Conservation (phyloP, 257 asterid genomes). For the Gentiana dahurica region DNA sequence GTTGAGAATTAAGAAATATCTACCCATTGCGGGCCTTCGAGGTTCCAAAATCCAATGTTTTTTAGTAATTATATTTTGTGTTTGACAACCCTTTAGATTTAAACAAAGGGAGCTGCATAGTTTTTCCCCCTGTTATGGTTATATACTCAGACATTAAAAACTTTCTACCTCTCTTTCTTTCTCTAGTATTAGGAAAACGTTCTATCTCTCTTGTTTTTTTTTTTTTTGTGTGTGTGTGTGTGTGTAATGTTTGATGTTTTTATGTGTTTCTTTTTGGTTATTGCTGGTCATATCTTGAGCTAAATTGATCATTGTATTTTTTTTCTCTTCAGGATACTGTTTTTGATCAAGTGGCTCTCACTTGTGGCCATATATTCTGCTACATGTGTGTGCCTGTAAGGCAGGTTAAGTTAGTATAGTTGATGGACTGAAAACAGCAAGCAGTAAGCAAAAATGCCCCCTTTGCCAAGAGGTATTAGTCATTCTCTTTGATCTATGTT, state of each 20-base stretch:
- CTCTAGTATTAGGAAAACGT: background rate
- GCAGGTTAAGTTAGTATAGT: slow-evolving; percentile 79
- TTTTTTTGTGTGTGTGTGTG: no score
- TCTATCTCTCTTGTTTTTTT: background rate
- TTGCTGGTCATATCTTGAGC: background rate
- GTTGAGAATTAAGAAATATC: no score
- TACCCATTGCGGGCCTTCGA: no score
- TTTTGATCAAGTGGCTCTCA: slow-evolving; percentile 76
- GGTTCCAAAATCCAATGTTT: no score
- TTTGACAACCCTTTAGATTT: no score
- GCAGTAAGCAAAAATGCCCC: slow-evolving; percentile 49
- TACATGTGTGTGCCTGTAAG: slow-evolving; percentile 88
- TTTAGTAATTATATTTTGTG: no score
- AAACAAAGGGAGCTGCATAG: no score
- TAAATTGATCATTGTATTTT: slow-evolving; percentile 3
- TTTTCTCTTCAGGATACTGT: slow-evolving; percentile 57
- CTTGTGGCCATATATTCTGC: slow-evolving; percentile 88
- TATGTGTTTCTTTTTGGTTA: background rate
- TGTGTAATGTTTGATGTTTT: no score
- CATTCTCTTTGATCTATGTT: background rate
- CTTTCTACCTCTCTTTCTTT: background rate
- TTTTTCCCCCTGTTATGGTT: no score
- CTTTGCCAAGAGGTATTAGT: slow-evolving; percentile 83
- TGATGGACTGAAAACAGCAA: slow-evolving; percentile 64
- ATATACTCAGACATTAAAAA: background rate